Conservation (phyloP, 1,139 yeast genomes). For the Protomyces lactucae-debilis region DNA sequence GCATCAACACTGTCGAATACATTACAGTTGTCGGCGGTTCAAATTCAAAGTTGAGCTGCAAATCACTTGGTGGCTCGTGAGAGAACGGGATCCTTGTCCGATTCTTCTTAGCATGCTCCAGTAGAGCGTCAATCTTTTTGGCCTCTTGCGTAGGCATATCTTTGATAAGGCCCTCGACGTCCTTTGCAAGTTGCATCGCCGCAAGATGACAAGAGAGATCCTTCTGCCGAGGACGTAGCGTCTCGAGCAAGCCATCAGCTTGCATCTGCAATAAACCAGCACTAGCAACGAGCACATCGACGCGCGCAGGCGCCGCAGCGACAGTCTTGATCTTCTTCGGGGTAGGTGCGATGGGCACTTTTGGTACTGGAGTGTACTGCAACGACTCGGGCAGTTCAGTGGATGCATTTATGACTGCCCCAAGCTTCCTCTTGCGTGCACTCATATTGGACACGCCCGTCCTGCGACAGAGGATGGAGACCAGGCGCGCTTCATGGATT, state of each 20-base stretch:
- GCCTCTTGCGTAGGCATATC: background rate
- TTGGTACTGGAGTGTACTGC: conserved; percentile 5
- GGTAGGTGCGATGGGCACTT: conserved; percentile 15
- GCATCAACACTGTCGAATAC: background rate
- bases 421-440: conserved; percentile 21
- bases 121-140: background rate
- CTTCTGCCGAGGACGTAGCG: background rate
- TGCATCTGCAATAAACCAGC: conserved; percentile 10
- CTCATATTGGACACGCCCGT: background rate
- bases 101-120: background rate
- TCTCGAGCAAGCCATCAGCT: conserved; percentile 1
- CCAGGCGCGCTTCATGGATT: no score
- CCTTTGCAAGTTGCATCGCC: background rate
- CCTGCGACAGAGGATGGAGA: no score
- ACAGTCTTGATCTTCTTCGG: conserved; percentile 10
- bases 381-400: conserved; percentile 16
- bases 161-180: background rate
- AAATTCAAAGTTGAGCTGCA: conserved; percentile 6
- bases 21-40: background rate
- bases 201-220: background rate
- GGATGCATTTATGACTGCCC: conserved; percentile 5
- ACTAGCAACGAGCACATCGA: background rate
- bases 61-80: background rate
- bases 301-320: background rate
- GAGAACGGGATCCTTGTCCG: background rate